A percentile compares a stretch with the other conserved stretches of the same genome.
Conservation (phyloP, 2,329 filamentous ascomycete genomes). For the Gremmenia infestans region DNA sequence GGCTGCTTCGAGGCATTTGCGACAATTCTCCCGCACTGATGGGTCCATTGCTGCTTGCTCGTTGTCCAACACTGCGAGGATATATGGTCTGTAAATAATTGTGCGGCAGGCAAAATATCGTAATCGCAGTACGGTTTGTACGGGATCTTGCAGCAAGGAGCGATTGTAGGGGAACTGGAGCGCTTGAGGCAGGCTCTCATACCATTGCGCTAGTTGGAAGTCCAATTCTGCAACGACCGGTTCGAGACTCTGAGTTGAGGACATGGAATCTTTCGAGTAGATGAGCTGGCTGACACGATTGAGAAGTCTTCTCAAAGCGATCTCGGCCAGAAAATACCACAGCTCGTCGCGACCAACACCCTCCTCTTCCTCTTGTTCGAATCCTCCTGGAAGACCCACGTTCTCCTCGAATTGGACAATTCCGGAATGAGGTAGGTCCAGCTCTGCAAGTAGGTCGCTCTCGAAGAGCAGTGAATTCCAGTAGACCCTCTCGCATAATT, state of each 20-base stretch:
- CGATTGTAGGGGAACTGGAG: conserved; percentile 74
- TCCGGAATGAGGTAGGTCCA: conserved; percentile 77
- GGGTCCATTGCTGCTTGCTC: conserved; percentile 68
- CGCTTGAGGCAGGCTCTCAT: conserved; percentile 68
- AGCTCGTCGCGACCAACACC: conserved; percentile 68
- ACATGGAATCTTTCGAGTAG: conserved; percentile 68
- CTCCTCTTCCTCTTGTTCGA: conserved; percentile 63
- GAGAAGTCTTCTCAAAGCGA: conserved; percentile 69
- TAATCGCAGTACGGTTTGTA: conserved; percentile 73
- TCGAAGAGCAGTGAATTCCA: conserved; percentile 82
- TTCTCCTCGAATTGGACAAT: conserved; percentile 79
- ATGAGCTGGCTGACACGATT: conserved; percentile 77
- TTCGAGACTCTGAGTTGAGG: conserved; percentile 67
- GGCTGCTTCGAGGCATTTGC: conserved; percentile 76
- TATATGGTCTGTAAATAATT: conserved; percentile 81
- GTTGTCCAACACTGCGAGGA: conserved; percentile 73
- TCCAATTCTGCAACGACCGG: conserved; percentile 77
- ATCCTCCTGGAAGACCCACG: conserved; percentile 72
- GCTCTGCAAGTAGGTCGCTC: conserved; percentile 71
- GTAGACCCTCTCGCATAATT: conserved; percentile 72
- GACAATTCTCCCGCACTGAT: conserved; percentile 70
- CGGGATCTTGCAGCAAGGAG: conserved; percentile 62
- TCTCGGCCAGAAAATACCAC: conserved; percentile 84
- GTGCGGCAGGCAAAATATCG: conserved; percentile 82
- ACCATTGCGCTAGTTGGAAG: conserved; percentile 80